Percentiles rank a stretch among this genome's conserved stretches.
phyloP scores from a whole-genome alignment of 2,329 filamentous ascomycete genomes.

The Chrysoporthe austroafricana region DNA sequence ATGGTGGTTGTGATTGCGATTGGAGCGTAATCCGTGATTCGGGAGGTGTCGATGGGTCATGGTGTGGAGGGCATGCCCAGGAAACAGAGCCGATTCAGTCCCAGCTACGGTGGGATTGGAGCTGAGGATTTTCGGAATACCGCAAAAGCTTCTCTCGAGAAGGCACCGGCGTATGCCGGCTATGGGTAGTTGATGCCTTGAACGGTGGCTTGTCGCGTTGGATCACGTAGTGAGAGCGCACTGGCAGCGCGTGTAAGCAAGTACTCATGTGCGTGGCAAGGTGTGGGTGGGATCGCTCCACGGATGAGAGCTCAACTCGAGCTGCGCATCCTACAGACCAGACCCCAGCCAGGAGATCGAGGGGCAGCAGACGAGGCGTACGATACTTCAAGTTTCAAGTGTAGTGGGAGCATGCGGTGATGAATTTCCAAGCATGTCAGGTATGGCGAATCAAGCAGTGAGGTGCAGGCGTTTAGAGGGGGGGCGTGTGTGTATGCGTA shows the following conservation, averaged over 20 bases:
- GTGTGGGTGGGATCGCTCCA: background rate
- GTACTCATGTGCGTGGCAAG: background rate
- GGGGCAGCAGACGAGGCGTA: background rate
- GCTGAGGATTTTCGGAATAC: background rate
- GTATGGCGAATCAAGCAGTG: background rate
- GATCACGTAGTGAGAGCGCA: background rate
- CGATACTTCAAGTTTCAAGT: background rate
- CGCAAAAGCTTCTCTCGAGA: background rate
- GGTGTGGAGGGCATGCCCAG: conserved; percentile 24
- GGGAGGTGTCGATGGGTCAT: conserved; percentile 24
- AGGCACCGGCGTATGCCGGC: no score
- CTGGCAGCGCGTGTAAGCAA: background rate
- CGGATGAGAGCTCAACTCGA: background rate
- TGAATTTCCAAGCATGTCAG: background rate
- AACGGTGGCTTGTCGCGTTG: background rate
- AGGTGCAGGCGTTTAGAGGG: background rate
- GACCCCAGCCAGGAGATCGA: background rate
- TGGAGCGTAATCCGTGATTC: background rate
- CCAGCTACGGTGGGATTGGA: background rate
- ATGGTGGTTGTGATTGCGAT: conserved; percentile 32
- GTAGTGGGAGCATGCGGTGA: background rate
- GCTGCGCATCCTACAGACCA: background rate
- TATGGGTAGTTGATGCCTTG: background rate
- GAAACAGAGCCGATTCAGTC: background rate
- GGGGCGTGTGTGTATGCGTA: background rate